Evolutionary conservation across 169 alveolate genomes (phyloP).

Genomic region (Cryptosporidium muris): DNA sequence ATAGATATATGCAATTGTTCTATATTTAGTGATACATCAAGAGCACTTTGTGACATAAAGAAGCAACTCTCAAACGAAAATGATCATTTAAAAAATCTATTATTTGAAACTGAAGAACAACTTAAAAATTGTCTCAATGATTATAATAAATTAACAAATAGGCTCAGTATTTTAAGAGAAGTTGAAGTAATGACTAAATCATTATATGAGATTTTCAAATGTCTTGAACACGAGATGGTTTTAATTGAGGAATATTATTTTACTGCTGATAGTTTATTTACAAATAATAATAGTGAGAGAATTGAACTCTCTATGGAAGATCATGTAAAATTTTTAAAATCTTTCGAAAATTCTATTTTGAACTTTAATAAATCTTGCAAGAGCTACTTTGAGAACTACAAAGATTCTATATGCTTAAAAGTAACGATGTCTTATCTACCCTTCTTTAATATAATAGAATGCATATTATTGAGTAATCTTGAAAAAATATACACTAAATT

Average conservation of each 20-base stretch:
- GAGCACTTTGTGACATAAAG: background rate
- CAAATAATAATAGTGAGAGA: background rate
- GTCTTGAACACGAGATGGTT: too few species aligned
- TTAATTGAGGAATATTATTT: too few species aligned
- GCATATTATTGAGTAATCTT: background rate
- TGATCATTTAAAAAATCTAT: background rate
- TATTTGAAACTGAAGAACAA: conserved; percentile 1
- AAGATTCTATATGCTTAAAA: background rate
- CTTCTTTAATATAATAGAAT: conserved; percentile 3
- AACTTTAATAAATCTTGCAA: too few species aligned
- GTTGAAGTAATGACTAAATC: too few species aligned
- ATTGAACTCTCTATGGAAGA: too few species aligned
- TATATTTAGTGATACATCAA: background rate
- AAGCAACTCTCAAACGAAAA: background rate
- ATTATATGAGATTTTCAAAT: too few species aligned
- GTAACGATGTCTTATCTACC: conserved; percentile 46
- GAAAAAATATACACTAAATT: conserved; percentile 7
- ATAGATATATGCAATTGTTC: background rate
- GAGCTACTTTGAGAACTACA: too few species aligned
- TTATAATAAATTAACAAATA: conserved; percentile 1
- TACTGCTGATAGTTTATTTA: too few species aligned
- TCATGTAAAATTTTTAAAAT: too few species aligned
- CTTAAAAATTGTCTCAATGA: background rate
- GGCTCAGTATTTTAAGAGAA: background rate
- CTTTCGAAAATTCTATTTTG: too few species aligned